Conservation (phyloP, 306 rosid species). For the Dalbergia cochinchinensis region DNA sequence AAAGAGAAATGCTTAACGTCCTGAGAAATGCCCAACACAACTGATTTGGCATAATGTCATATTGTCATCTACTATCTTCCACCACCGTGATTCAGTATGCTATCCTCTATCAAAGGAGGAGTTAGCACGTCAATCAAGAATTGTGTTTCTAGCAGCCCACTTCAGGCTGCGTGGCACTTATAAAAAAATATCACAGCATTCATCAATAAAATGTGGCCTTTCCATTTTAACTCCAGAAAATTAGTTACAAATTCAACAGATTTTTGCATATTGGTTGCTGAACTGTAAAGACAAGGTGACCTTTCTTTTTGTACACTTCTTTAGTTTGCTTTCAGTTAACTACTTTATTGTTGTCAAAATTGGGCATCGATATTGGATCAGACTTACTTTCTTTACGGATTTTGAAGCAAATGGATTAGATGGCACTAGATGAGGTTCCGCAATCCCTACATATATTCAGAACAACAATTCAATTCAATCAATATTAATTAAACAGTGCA, state of each 20-base stretch:
- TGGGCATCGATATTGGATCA: not conserved
- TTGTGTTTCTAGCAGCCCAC: too few species aligned
- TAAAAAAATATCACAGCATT: not conserved
- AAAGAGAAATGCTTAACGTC: too few species aligned
- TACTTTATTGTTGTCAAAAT: conserved; percentile 23
- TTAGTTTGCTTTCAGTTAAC: conserved; percentile 17
- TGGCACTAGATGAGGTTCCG: conserved; percentile 53
- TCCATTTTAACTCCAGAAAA: conserved; percentile 18
- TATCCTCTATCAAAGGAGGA: too few species aligned
- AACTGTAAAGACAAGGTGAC: not conserved
- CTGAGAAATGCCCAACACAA: too few species aligned
- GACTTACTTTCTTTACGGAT: conserved; percentile 71
- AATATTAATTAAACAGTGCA: conserved; percentile 34
- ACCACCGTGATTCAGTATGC: too few species aligned
- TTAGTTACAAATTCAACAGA: not conserved
- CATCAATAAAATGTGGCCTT: conserved; percentile 23
- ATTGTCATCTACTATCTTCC: too few species aligned
- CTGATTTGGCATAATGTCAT: too few species aligned
- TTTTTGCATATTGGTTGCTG: conserved; percentile 25
- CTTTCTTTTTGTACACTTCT: too few species aligned
- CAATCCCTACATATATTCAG: conserved; percentile 51
- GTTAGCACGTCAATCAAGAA: too few species aligned
- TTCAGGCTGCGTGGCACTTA: too few species aligned
- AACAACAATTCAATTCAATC: conserved; percentile 32
- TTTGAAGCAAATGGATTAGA: conserved; percentile 60